These are phyloP conservation scores for Echria macrotheca DNA, from an alignment of 495 filamentous ascomycete species.

Conservation along the genomic window DNA sequence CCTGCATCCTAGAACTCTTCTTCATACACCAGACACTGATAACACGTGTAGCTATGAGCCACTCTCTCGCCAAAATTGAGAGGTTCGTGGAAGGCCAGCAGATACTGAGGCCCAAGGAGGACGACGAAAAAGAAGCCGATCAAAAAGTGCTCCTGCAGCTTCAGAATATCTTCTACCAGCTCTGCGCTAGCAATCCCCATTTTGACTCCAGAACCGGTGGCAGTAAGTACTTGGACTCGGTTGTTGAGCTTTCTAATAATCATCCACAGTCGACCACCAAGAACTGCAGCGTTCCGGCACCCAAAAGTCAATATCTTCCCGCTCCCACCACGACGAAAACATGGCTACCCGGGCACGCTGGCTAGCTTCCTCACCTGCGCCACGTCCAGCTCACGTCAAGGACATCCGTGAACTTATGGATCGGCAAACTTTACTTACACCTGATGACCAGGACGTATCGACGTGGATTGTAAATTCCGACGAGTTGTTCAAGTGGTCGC, in stretches of 20 bases:
- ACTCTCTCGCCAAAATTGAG: background rate
- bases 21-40: no score
- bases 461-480: conserved; percentile 2
- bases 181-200: conserved; percentile 9
- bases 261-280: conserved; percentile 1
- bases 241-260: no score
- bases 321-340: background rate
- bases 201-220: conserved; percentile 8
- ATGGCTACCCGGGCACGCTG: no score
- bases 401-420: no score
- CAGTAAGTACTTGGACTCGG: background rate
- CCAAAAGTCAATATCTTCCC: background rate
- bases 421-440: no score
- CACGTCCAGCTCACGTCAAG: no score
- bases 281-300: background rate
- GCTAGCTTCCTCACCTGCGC: no score
- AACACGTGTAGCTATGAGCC: no score
- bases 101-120: no score
- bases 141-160: background rate
- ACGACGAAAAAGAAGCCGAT: no score
- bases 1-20: no score
- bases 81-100: background rate
- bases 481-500: conserved; percentile 3
- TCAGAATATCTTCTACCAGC: conserved; percentile 4
- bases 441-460: conserved; percentile 7